Evolutionary conservation across 1,139 yeast species (phyloP).

Genomic region (Wickerhamomyces sp.): DNA sequence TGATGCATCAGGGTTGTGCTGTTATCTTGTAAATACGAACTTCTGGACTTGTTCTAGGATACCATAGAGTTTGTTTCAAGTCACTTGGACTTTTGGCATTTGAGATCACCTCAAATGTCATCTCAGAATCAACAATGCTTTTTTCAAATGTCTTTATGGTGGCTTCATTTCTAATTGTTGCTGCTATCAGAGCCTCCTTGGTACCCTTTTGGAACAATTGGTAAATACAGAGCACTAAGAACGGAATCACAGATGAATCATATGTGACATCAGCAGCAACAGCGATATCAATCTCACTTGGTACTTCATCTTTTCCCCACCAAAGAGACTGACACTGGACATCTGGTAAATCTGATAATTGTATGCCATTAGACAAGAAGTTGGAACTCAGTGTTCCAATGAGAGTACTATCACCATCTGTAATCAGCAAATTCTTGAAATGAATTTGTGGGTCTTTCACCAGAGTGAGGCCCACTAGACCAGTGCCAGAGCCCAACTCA

Average conservation of each 20-base stretch:
- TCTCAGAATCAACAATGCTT: slow-evolving; percentile 26
- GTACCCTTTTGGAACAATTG: slow-evolving; percentile 30
- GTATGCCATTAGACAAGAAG: slow-evolving; percentile 39
- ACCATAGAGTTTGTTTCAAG: slow-evolving; percentile 20
- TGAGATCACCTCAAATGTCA: slow-evolving; percentile 20
- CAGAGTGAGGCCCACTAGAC: slow-evolving; percentile 65
- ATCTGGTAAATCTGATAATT: slow-evolving; percentile 7
- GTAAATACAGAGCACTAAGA: slow-evolving; percentile 45
- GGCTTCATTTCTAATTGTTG: slow-evolving; percentile 62
- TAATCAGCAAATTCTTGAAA: slow-evolving; percentile 39
- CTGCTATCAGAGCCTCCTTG: slow-evolving; percentile 48
- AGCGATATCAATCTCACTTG: slow-evolving; percentile 39
- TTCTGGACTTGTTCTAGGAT: slow-evolving; percentile 33
- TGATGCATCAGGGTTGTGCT: not conserved
- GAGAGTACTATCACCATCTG: slow-evolving; percentile 75
- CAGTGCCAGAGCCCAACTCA: slow-evolving; percentile 91
- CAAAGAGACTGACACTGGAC: slow-evolving; percentile 43
- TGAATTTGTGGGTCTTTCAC: slow-evolving; percentile 22
- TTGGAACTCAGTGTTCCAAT: slow-evolving; percentile 47
- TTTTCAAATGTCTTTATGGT: slow-evolving; percentile 55
- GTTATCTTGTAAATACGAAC: slow-evolving; percentile 35
- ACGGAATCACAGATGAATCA: slow-evolving; percentile 57
- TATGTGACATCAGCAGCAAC: slow-evolving; percentile 88
- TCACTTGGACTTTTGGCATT: slow-evolving; percentile 8
- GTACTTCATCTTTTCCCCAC: slow-evolving; percentile 50